Evolutionary conservation across 306 rosid genomes (phyloP), one percentile per base, ranked within the genome.

Genomic region (Psophocarpus tetragonolobus): DNA sequence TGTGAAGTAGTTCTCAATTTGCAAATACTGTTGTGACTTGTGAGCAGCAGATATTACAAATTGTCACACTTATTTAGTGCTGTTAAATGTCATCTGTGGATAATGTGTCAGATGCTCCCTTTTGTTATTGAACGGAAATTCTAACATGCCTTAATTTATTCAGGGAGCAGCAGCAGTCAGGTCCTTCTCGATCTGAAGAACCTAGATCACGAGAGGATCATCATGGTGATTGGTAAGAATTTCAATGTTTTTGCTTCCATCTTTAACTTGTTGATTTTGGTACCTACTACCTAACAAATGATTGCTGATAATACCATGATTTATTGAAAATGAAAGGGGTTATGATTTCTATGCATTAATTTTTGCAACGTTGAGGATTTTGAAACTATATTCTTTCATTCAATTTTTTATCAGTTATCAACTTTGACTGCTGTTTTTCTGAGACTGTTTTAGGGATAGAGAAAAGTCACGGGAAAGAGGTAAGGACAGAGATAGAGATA

Each of bases 391-490:
- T n/a, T 47, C 10, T 45, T 50, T 71, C 27, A 23, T 38, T 18
- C 21, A 45, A 9, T 71, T 39, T 18, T 18, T 64, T 23, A 4
- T 23, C 8, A 66, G 13, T n/a, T 8, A 48, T 44, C 53, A 65
- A 32, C 26, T 38, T 50, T 76, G 60, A 75, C 41, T 87, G 68
- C 78, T 80, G 26, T 11, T 58, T 81, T 24, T 39, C 81, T 77
- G 81, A 45, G 35, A n/a, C 75, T 54, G 63, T 62, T 87, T 57
- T 60, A 95, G 97, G 90, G 99, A 92, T 64, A 86, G 93, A 79
- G 99, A 95, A 74, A 92, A 91, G 75, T 95, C 99, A 9, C 87
- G 89, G 17, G 99, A 95, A 77, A 92, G 90, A 76, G 96, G 85
- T 26, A 90, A 79, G 80, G 97, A 90, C 63, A 87, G 67, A 83